Conservation (phyloP, 768 basidiomycete genomes). For the Termitomyces sp. region DNA sequence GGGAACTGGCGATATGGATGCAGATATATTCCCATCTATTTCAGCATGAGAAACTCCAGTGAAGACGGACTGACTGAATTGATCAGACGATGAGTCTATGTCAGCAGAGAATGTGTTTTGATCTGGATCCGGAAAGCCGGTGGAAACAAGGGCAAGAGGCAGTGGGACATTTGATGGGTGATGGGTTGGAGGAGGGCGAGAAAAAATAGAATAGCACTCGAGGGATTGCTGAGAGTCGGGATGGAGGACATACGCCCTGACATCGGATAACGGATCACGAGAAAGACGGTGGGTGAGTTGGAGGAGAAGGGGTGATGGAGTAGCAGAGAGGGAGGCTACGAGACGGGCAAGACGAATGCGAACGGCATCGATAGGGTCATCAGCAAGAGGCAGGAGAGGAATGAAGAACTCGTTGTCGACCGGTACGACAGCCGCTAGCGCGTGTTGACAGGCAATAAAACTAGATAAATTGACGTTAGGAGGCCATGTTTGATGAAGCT, state of each 20-base stretch:
- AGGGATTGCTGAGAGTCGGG: slow-evolving; percentile 11
- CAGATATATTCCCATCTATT: slow-evolving; percentile 9
- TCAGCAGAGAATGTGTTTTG: not conserved
- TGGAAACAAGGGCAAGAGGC: not conserved
- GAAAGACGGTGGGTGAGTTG: slow-evolving; percentile 43
- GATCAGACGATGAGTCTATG: slow-evolving; percentile 2
- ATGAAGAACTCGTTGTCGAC: slow-evolving; percentile 48
- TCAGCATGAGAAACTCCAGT: slow-evolving; percentile 5
- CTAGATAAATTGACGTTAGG: slow-evolving; percentile 31
- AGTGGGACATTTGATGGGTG: not conserved
- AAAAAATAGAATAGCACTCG: slow-evolving; percentile 27
- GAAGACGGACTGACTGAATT: not conserved
- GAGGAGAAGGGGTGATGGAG: slow-evolving; percentile 27
- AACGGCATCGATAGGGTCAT: slow-evolving; percentile 76
- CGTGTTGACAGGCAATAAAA: slow-evolving; percentile 70
- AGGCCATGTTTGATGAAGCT: not conserved
- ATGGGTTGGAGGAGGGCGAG: slow-evolving; percentile 26
- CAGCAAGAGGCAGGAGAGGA: slow-evolving; percentile 48
- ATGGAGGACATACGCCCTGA: slow-evolving; percentile 50
- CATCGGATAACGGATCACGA: slow-evolving; percentile 54
- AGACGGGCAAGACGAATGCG: slow-evolving; percentile 83
- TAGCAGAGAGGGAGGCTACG: slow-evolving; percentile 28
- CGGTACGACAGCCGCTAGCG: slow-evolving; percentile 40
- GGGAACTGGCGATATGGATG: slow-evolving; percentile 7
- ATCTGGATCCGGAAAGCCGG: not conserved